Percentiles rank a stretch among this genome's conserved stretches.
Conservation (phyloP, 306 rosid species). For the Pyrus pyrifolia region DNA sequence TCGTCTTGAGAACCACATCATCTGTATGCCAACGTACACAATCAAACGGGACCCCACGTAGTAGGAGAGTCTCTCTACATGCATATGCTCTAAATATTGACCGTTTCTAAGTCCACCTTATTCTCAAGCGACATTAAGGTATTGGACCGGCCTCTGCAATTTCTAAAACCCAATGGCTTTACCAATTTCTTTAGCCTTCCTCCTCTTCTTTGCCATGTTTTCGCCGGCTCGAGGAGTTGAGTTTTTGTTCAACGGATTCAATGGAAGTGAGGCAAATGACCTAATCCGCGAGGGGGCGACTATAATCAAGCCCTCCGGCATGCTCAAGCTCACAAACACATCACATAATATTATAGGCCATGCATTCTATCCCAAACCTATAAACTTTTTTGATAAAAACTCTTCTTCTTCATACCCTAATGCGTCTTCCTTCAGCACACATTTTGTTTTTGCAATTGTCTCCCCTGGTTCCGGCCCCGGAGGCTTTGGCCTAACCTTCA, state of each 20-base stretch:
- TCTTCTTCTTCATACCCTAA: constrained; percentile 4
- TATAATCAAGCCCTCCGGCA: constrained; percentile 20
- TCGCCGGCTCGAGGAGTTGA: constrained; percentile 9
- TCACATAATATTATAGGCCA: constrained; percentile 30
- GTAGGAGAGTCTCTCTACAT: background rate
- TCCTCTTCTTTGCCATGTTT: constrained; percentile 9
- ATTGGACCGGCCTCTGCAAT: background rate
- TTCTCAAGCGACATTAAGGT: background rate
- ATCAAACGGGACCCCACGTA: background rate
- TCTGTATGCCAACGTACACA: too few relatives aligned
- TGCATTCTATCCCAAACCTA: constrained; percentile 29
- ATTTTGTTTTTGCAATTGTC: constrained; percentile 55
- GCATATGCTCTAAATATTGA: background rate
- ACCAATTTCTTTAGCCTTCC: constrained; percentile 16
- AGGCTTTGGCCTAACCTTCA: constrained; percentile 65
- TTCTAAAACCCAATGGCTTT: constrained; percentile 21
- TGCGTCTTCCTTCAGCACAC: constrained; percentile 49
- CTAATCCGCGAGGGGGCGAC: constrained; percentile 26
- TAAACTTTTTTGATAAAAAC: constrained; percentile 20
- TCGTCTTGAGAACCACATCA: background rate
- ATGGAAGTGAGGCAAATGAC: background rate
- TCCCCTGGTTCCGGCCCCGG: constrained; percentile 30
- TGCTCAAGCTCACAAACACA: constrained; percentile 45
- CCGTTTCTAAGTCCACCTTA: background rate
- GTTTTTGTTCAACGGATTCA: constrained; percentile 45